These are phyloP conservation scores for Tricharina praecox DNA, from an alignment of 495 filamentous ascomycete species.

Conservation along the genomic window DNA sequence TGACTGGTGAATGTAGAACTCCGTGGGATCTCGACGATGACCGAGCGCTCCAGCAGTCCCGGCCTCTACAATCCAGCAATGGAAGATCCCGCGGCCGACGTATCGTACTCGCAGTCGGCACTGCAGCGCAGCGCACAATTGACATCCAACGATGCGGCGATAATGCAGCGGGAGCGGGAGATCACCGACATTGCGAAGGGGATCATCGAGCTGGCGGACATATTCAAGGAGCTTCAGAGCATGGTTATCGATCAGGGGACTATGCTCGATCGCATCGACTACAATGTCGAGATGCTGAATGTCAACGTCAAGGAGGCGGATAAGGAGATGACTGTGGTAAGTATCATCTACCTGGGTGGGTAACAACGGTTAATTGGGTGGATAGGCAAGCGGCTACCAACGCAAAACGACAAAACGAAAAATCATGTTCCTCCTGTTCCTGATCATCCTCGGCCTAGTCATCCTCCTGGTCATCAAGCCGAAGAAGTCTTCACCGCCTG, in stretches of 20 bases:
- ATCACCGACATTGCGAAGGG: constrained; percentile 96
- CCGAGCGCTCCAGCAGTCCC: too few species aligned
- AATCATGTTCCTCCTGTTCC: constrained; percentile 66
- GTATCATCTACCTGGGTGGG: constrained; percentile 17
- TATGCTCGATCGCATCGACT: constrained; percentile 94
- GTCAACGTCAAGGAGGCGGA: constrained; percentile 79
- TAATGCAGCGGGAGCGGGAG: constrained; percentile 85
- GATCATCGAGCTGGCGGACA: constrained; percentile 88
- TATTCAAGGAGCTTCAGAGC: constrained; percentile 85
- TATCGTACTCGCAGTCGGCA: constrained; percentile 76
- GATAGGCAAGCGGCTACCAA: constrained; percentile 66
- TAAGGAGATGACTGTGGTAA: constrained; percentile 71
- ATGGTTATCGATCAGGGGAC: constrained; percentile 99
- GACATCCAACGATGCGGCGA: constrained; percentile 65
- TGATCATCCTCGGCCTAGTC: constrained; percentile 69
- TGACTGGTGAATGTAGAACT: constrained; percentile 45
- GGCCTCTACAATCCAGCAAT: too few species aligned
- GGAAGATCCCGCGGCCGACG: constrained; percentile 43
- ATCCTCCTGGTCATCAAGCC: constrained; percentile 78
- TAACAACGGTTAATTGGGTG: neutral
- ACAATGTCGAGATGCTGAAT: constrained; percentile 88
- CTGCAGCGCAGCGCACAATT: constrained; percentile 52
- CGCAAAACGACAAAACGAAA: constrained; percentile 76
- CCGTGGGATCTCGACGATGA: constrained; percentile 53
- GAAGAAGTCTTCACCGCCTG: constrained; percentile 30